A percentile compares a stretch with the other conserved stretches of the same genome.
phyloP scores from a whole-genome alignment of 768 basidiomycete genomes.

The Pleurotus citrinopileatus region DNA sequence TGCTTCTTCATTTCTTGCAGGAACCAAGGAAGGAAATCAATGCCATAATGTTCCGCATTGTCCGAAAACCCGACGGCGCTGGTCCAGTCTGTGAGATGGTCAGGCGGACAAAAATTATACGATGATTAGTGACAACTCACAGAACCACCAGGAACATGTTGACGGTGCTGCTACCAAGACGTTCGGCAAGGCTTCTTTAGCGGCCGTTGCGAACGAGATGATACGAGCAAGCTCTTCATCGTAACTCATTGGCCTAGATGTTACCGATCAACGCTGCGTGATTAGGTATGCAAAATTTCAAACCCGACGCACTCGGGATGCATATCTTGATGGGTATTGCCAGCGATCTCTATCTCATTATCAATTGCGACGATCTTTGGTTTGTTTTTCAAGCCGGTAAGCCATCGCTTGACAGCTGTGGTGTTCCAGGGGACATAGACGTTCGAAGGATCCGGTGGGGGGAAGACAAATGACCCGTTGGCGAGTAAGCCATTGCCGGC shows the following conservation, averaged over 20 bases:
- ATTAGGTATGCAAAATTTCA: no score
- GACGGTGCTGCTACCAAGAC: slow-evolving; percentile 16
- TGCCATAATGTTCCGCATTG: slow-evolving; percentile 47
- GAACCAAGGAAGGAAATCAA: slow-evolving; percentile 58
- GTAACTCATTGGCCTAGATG: slow-evolving; percentile 40
- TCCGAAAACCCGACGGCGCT: slow-evolving; percentile 44
- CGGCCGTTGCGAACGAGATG: background rate
- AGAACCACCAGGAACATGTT: slow-evolving; percentile 19
- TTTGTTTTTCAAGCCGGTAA: slow-evolving; percentile 42
- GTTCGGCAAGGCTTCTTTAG: slow-evolving; percentile 15
- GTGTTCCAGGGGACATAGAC: slow-evolving; percentile 50
- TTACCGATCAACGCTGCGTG: background rate
- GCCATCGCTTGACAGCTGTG: slow-evolving; percentile 39
- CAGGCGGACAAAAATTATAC: background rate
- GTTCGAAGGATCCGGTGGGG: slow-evolving; percentile 32
- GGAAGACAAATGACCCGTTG: slow-evolving; percentile 43
- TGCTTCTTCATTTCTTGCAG: slow-evolving; percentile 42
- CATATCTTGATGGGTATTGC: slow-evolving; percentile 55
- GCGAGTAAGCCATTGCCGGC: slow-evolving; percentile 46
- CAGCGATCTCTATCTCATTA: slow-evolving; percentile 57
- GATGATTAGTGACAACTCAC: slow-evolving; percentile 9
- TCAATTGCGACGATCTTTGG: slow-evolving; percentile 47
- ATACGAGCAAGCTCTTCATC: slow-evolving; percentile 15
- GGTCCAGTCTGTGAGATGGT: slow-evolving; percentile 45
- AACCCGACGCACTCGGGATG: slow-evolving; percentile 38